These are phyloP conservation scores for Marasmius oreades DNA, from an alignment of 1,284 basidiomycete species.

Conservation along the genomic window DNA sequence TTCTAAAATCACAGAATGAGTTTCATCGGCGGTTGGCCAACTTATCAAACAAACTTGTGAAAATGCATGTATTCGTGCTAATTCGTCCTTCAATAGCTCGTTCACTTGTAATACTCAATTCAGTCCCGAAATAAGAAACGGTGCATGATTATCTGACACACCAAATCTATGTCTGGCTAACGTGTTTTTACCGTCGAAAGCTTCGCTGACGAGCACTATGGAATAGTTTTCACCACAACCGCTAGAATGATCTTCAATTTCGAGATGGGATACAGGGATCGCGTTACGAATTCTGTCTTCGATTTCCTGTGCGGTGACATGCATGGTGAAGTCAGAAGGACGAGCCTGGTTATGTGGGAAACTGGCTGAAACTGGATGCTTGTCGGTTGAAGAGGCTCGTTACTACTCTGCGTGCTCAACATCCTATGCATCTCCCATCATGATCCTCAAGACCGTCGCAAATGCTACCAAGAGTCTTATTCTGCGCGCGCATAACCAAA, in stretches of 20 bases:
- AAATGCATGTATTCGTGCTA: conserved; percentile 79
- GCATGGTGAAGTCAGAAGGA: conserved; percentile 39
- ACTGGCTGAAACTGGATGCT: too few species aligned
- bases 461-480: too few species aligned
- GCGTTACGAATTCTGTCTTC: conserved; percentile 57
- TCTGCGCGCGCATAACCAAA: too few species aligned
- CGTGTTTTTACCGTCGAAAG: conserved; percentile 74
- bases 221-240: conserved; percentile 78
- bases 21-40: not conserved
- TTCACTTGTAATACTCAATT: conserved; percentile 56
- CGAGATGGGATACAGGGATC: conserved; percentile 59
- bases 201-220: conserved; percentile 73
- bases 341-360: conserved; percentile 3
- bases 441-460: too few species aligned
- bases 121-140: conserved; percentile 9
- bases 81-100: conserved; percentile 66
- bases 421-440: too few species aligned
- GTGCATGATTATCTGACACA: conserved; percentile 27
- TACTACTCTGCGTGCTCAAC: too few species aligned
- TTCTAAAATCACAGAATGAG: conserved; percentile 42
- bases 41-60: conserved; percentile 56
- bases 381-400: too few species aligned
- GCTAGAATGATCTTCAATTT: conserved; percentile 71
- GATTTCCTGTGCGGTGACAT: conserved; percentile 50
- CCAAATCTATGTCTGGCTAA: conserved; percentile 66